These are phyloP conservation scores for Chaetoceros muelleri DNA, from an alignment of 108 stramenopile species.

Conservation along the genomic window DNA sequence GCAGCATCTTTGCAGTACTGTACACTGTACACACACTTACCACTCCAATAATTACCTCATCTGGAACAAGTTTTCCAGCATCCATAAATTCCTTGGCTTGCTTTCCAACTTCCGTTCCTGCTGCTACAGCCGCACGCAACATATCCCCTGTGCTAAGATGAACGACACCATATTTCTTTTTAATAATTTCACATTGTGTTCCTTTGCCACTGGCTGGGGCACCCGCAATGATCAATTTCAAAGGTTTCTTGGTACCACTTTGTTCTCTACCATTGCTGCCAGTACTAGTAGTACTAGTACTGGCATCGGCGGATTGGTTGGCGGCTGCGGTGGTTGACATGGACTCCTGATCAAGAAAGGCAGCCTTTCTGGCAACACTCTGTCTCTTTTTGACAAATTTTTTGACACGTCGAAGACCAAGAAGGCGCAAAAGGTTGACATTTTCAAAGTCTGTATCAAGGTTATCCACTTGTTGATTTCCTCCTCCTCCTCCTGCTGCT, in stretches of 20 bases:
- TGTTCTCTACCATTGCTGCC: neutral
- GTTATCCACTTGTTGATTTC: too few species aligned
- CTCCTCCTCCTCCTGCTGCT: too few species aligned
- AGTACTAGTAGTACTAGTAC: neutral
- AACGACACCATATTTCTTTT: constrained; percentile 47
- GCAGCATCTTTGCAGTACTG: neutral
- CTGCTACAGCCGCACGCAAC: constrained; percentile 56
- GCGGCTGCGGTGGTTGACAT: neutral
- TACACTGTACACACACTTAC: constrained; percentile 16
- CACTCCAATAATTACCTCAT: constrained; percentile 82
- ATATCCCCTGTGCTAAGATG: constrained; percentile 79
- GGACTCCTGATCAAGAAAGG: too few species aligned
- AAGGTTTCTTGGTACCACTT: constrained; percentile 2
- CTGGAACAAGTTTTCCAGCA: constrained; percentile 78
- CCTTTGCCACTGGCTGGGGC: constrained; percentile 77
- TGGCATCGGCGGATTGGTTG: neutral
- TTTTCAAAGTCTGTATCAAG: neutral
- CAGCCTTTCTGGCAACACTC: neutral
- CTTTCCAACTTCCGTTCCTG: constrained; percentile 39
- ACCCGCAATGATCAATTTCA: constrained; percentile 53
- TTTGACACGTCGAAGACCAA: neutral
- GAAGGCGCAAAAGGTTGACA: neutral
- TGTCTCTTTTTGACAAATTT: neutral
- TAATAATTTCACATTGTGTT: constrained; percentile 69
- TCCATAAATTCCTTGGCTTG: constrained; percentile 69